phyloP scores from a whole-genome alignment of 257 asterid genomes.

The Craterostigma plantagineum region DNA sequence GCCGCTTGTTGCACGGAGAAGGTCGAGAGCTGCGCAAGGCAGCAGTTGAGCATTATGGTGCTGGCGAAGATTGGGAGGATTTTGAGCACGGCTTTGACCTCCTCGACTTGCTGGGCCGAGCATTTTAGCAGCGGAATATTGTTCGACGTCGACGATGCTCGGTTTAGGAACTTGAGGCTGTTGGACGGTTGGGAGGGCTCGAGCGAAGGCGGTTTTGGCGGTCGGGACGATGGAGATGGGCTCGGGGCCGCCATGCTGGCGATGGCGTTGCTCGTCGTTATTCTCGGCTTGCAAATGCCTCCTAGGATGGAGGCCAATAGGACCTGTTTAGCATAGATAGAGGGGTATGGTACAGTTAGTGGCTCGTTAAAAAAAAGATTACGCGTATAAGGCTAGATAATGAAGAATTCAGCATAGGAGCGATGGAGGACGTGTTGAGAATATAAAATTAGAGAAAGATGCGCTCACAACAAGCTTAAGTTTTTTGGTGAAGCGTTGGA shows the following conservation, averaged over 20 bases:
- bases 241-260: constrained; percentile 25
- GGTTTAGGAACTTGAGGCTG: constrained; percentile 36
- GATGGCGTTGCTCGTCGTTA: constrained; percentile 27
- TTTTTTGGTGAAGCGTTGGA: too few relatives aligned
- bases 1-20: constrained; percentile 95
- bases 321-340: constrained; percentile 15
- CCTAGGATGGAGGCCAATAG: constrained; percentile 29
- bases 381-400: too few relatives aligned
- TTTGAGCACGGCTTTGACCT: constrained; percentile 57
- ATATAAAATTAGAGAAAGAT: too few relatives aligned
- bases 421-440: too few relatives aligned
- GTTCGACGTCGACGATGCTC: constrained; percentile 26
- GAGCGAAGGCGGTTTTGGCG: too few relatives aligned
- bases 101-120: constrained; percentile 55
- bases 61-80: constrained; percentile 73
- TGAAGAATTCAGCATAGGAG: too few relatives aligned
- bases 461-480: too few relatives aligned
- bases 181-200: constrained; percentile 21
- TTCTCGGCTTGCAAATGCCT: constrained; percentile 20
- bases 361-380: too few relatives aligned
- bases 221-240: constrained; percentile 18
- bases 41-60: constrained; percentile 71
- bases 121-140: constrained; percentile 20
- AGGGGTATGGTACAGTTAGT: too few relatives aligned
- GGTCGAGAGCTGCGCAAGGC: constrained; percentile 87